Evolutionary conservation across 495 filamentous ascomycete genomes (phyloP).

Genomic region (Penicillium psychrofluorescens): DNA sequence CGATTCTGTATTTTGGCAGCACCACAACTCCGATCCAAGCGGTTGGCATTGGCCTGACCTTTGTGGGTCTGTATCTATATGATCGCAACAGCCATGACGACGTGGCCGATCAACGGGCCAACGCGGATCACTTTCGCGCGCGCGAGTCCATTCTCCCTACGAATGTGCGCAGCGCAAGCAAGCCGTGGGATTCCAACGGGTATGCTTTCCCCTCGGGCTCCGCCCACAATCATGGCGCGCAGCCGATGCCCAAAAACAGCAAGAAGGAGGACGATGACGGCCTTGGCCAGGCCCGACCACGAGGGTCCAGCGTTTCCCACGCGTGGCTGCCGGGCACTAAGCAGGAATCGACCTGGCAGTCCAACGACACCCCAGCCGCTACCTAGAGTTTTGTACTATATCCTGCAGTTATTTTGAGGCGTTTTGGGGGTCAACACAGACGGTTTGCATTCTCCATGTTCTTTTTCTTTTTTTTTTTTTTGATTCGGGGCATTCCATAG

Average conservation of each 20-base stretch:
- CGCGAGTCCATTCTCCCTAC: conserved; percentile 66
- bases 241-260: conserved; percentile 31
- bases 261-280: conserved; percentile 63
- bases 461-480: neutral
- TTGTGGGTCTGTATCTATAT: conserved; percentile 90
- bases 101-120: conserved; percentile 66
- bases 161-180: conserved; percentile 31
- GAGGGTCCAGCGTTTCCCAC: conserved; percentile 49
- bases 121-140: conserved; percentile 48
- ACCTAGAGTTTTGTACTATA: conserved; percentile 6
- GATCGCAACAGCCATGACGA: conserved; percentile 83
- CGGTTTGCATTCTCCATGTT: no score
- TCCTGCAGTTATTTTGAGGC: neutral
- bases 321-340: conserved; percentile 68
- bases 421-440: no score
- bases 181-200: conserved; percentile 35
- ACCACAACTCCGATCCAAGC: conserved; percentile 76
- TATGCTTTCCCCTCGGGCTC: conserved; percentile 29
- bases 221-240: neutral
- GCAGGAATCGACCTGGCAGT: conserved; percentile 74
- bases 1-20: conserved; percentile 94
- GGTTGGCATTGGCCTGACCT: conserved; percentile 79
- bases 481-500: neutral
- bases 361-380: conserved; percentile 34
- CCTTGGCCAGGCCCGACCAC: conserved; percentile 37